Evolutionary conservation across 1,139 yeast genomes (phyloP), one percentile per base, ranked within the genome.

Genomic region (Candida sanyaensis): DNA sequence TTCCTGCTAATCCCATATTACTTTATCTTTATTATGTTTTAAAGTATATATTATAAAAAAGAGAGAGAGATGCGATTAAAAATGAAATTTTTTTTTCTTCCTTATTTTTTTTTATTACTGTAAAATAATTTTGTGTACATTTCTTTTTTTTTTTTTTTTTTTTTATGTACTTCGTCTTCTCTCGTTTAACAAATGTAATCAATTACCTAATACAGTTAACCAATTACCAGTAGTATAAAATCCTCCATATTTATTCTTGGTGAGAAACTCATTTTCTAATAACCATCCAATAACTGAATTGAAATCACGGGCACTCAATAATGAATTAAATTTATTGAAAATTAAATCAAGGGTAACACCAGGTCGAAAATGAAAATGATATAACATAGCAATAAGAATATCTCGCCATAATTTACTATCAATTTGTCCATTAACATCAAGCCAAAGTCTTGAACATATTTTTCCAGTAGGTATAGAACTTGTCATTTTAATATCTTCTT

Each of bases 1-100:
- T 78, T 6, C 91, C 98, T 37, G 98, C 96, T 55, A 93, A 80
- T 45, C 99, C 99, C 96, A 89, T 85, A 26, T 26, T 26, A 8
- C 9, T 26, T 6, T 2, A 3, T 26, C 4, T 8, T 8, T 4
- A 24, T 34, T 23, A 8, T 5, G 24, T 23, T 26, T 26, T 3
- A 26, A 8, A 26, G 21, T 17, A 17, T 17, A 17, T 17, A n/a
- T n/a, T n/a, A n/a, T 17, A 17, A 17, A 17, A 17, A 2, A 17
- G 3, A 17, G 3, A 17, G 21, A 37, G 34, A 24, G 43, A 41
- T 37, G 41, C 31, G 41, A 27, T 37, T 27, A 17, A 13, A 26
- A 37, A 12, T 23, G 29, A 26, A 37, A 12, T 23, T 37, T 27
- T 27, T 37, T 37, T 37, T 37, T 37, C 13, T 37, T 37, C 27